A percentile compares a stretch with the other conserved stretches of the same genome.
Conservation (phyloP, 1,139 yeast species). For the Sugiyamaella castrensis region DNA sequence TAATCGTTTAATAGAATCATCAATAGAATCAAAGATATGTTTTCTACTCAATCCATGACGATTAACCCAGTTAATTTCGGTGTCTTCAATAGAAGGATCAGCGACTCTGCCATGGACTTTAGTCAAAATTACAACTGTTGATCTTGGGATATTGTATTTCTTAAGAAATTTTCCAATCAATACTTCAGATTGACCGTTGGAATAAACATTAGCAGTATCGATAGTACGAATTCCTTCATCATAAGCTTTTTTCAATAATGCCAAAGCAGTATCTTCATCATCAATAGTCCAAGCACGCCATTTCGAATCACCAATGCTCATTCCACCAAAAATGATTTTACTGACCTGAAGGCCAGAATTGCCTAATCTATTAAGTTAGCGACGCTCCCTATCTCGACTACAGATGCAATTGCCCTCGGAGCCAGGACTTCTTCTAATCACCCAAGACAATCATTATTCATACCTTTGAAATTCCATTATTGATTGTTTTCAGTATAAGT, state of each 20-base stretch:
- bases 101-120: conserved; percentile 32
- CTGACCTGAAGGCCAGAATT: conserved; percentile 52
- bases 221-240: conserved; percentile 49
- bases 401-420: too few relatives aligned
- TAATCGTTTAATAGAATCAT: conserved; percentile 51
- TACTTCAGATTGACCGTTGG: conserved; percentile 44
- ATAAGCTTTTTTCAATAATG: conserved; percentile 46
- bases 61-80: conserved; percentile 31
- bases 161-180: conserved; percentile 43
- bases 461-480: too few relatives aligned
- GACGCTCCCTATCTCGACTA: too few relatives aligned
- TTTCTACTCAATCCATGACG: conserved; percentile 49
- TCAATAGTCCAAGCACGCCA: conserved; percentile 41
- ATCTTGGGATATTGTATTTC: conserved; percentile 40
- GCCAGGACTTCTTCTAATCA: too few relatives aligned
- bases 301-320: conserved; percentile 45
- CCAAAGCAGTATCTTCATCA: conserved; percentile 40
- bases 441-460: too few relatives aligned
- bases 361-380: conserved; percentile 38
- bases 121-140: conserved; percentile 39
- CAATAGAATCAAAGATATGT: conserved; percentile 52
- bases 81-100: conserved; percentile 5
- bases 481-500: too few relatives aligned
- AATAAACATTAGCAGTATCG: conserved; percentile 49
- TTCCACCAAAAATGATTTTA: conserved; percentile 55